Percentiles rank a stretch among this genome's conserved stretches.
phyloP scores from a whole-genome alignment of 768 basidiomycete genomes.

The Rhodotorula babjevae region DNA sequence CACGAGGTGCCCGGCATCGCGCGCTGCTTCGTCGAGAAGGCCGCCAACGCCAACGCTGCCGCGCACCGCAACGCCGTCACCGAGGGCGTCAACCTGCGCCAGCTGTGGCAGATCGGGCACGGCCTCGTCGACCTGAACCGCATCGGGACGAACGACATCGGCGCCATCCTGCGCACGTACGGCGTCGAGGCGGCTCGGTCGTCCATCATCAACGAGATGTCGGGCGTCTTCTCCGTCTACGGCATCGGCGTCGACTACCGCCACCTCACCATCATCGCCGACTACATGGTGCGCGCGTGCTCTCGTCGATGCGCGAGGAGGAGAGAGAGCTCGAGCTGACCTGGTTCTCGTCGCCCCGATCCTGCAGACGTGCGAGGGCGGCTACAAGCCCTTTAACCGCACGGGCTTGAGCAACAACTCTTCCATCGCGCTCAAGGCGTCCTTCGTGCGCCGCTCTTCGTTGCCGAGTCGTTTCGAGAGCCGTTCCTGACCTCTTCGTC shows the following conservation, averaged over 20 bases:
- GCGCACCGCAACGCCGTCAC: conserved; percentile 61
- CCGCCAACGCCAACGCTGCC: conserved; percentile 54
- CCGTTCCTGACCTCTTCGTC: too few species aligned
- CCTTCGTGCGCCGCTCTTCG: conserved; percentile 60
- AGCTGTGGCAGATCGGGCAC: conserved; percentile 66
- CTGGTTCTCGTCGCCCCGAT: background rate
- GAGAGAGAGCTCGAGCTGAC: background rate
- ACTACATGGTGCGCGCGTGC: conserved; percentile 91
- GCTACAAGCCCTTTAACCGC: conserved; percentile 96
- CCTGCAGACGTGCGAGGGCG: conserved; percentile 87
- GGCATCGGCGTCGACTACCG: conserved; percentile 90
- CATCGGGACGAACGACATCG: conserved; percentile 91
- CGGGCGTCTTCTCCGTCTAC: conserved; percentile 86
- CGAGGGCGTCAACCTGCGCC: conserved; percentile 88
- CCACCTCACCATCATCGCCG: conserved; percentile 93
- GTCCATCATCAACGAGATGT: conserved; percentile 83
- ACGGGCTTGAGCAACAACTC: conserved; percentile 87
- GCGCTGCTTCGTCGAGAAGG: conserved; percentile 72
- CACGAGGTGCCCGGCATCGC: conserved; percentile 84
- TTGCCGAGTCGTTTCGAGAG: too few species aligned
- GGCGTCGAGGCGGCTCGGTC: conserved; percentile 95
- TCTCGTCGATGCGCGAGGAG: too few species aligned
- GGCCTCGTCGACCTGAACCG: conserved; percentile 65
- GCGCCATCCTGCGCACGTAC: conserved; percentile 81
- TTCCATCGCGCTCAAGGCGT: conserved; percentile 94